Base-by-base conservation (phyloP, 345 rosid species). In the Sapria himalayana region DNA sequence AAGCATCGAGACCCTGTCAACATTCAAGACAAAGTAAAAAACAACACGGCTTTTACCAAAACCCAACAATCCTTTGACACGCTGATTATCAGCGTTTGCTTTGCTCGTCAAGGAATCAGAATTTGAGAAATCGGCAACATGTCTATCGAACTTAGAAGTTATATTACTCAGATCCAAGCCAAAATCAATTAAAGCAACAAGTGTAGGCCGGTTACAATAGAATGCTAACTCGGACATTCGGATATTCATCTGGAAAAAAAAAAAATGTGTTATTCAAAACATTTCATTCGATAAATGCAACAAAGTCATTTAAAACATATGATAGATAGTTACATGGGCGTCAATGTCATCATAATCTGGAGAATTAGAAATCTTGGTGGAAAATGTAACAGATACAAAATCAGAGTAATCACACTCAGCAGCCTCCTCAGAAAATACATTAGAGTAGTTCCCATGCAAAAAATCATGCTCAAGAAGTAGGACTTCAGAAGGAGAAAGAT, bases 141-240 rank as follows among this genome's bases (percentile, higher is more conserved):
- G 63, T 34, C 40, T 43, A 44, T 42, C 58, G 41, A 59, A 65
- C 48, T 25, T 51, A 48, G 52, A 56, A 43, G 51, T 47, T 45
- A 40, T 64, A 36, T 67, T 24, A 46, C 85, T 63, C 57, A 82
- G 57, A 60, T 76, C 98, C 40, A 79, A 51, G 50, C 95, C 95
- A 69, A 82, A 79, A 59, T 74, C 85, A 58, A 89, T 89, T 51
- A 89, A 66, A 54, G 98, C 92, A 69, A 89, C 92, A 40, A 89
- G 61, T 52, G 98, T 76, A 32, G 82, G 95, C 53, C 98, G 69
- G 75, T 71, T 82, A 69, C 78, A 89, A 63, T 82, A 89, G 64
- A 89, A 82, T 59, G 79, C 86, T 56, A 89, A 66, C 58, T 74
- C 77, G 64, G 98, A 82, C 98, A 89, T 74, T 64, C 81, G 77